These are phyloP conservation scores for Saprolegnia parasitica DNA, from an alignment of 352 stramenopile genomes.

Conservation along the genomic window DNA sequence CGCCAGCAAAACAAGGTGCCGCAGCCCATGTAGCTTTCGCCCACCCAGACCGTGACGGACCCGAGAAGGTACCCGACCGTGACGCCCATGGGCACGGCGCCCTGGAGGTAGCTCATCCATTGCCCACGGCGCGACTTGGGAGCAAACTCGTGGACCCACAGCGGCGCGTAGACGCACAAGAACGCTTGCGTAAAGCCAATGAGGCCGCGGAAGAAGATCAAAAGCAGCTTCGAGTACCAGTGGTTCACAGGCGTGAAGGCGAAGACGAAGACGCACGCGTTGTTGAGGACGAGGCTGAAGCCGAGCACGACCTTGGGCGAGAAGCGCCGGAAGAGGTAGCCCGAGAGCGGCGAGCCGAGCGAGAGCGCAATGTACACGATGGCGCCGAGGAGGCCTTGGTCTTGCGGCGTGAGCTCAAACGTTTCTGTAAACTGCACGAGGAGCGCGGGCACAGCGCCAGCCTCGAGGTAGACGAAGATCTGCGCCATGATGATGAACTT, in stretches of 20 bases:
- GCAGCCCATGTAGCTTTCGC: slow-evolving; percentile 25
- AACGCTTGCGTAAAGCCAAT: slow-evolving; percentile 79
- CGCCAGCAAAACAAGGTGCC: slow-evolving; percentile 64
- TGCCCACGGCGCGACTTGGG: slow-evolving; percentile 52
- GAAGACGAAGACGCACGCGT: slow-evolving; percentile 64
- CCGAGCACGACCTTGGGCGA: slow-evolving; percentile 59
- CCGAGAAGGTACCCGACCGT: slow-evolving; percentile 73
- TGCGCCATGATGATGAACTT: slow-evolving; percentile 82
- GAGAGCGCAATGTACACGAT: slow-evolving; percentile 83
- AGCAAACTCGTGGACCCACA: slow-evolving; percentile 86
- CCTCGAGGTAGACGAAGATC: slow-evolving; percentile 84
- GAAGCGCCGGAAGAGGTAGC: slow-evolving; percentile 76
- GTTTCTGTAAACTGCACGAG: slow-evolving; percentile 77
- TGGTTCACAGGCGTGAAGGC: slow-evolving; percentile 53
- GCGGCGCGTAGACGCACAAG: slow-evolving; percentile 76
- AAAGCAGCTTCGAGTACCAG: slow-evolving; percentile 70
- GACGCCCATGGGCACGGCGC: slow-evolving; percentile 63
- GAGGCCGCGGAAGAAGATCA: slow-evolving; percentile 63
- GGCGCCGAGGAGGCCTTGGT: slow-evolving; percentile 75
- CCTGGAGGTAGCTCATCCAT: slow-evolving; percentile 86
- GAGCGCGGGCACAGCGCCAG: slow-evolving; percentile 74
- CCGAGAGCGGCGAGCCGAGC: slow-evolving; percentile 69
- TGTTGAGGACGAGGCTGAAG: slow-evolving; percentile 70
- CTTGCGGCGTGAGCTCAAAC: slow-evolving; percentile 66
- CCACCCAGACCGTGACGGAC: slow-evolving; percentile 63